Evolutionary conservation across 2,329 filamentous ascomycete species (phyloP).

Genomic region (Daldinia sp.): DNA sequence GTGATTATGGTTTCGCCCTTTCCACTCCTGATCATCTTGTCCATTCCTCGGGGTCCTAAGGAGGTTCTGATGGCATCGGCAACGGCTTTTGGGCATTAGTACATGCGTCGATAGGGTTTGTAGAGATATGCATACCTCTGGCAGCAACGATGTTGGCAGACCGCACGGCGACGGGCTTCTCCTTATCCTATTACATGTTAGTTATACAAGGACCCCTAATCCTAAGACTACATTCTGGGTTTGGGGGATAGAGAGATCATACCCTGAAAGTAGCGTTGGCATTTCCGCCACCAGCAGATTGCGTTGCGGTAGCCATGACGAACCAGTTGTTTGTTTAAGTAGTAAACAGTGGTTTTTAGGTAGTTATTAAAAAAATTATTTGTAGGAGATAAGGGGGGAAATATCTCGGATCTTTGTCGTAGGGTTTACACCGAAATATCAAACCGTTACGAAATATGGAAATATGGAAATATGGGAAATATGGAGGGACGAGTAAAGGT

Average conservation of each 20-base stretch:
- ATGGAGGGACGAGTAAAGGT: conserved; percentile 7
- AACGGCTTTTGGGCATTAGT: conserved; percentile 70
- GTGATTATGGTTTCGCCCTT: conserved; percentile 99
- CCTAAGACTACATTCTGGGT: conserved; percentile 1
- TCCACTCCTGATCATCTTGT: conserved; percentile 98
- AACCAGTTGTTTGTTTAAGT: background rate
- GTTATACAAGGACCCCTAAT: conserved; percentile 13
- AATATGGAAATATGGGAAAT: background rate
- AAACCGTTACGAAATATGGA: too few species aligned
- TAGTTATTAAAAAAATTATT: background rate
- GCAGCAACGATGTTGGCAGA: conserved; percentile 97
- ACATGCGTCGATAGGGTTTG: conserved; percentile 34
- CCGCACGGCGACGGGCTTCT: conserved; percentile 97
- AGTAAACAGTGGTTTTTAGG: background rate
- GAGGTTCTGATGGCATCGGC: conserved; percentile 98
- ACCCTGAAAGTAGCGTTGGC: conserved; percentile 67
- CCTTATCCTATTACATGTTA: conserved; percentile 72
- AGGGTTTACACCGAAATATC: background rate
- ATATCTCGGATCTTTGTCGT: conserved; percentile 7
- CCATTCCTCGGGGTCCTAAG: conserved; percentile 95
- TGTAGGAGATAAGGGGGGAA: background rate
- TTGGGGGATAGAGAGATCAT: conserved; percentile 47
- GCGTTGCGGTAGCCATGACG: conserved; percentile 57
- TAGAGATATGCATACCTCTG: conserved; percentile 70
- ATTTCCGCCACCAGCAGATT: conserved; percentile 48